Evolutionary conservation across 2,329 filamentous ascomycete species (phyloP), one percentile per base, ranked within the genome.

Genomic region (Emydomyces testavorans): DNA sequence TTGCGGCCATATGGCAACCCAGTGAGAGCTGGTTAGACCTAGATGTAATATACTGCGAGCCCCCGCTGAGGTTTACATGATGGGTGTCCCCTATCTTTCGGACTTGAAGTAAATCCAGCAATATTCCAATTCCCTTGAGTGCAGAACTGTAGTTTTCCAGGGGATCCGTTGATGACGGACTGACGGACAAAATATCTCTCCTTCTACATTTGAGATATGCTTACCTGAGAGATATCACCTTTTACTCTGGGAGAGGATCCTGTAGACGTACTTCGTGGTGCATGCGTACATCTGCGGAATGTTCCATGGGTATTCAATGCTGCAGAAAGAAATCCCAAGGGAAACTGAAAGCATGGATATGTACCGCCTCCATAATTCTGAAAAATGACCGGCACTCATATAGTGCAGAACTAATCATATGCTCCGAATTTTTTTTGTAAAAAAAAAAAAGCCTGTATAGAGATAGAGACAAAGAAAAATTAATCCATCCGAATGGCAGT

Each of bases 391-490:
- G 24, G 45, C 45, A 47, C 45, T 40, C 26, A 26, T 16, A 24
- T 18, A 37, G 45, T 39, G 35, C 35, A 38, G 34, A 24, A 32
- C 18, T 47, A 46, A 46, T 38, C 26, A 40, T 32, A 28, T n/a
- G 21, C 26, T 40, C 37, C 45, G 35, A 40, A 47, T 34, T 47
- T n/a, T n/a, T n/a, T n/a, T n/a, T n/a, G n/a, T n/a, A n/a, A n/a
- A n/a, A n/a, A 47, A 47, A 47, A 31, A 37, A 26, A 40, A 20
- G 24, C 16, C n/a, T 24, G n/a, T 39, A 24, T 37, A 32, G 13
- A 3, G 28, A 40, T 15, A 46, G 32, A 38, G 36, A 40, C 28
- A 8, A 40, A 47, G 28, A 26, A 35, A 21, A 32, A 32, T 38
- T 21, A 39, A 38, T 36, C 26, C 37, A 40, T 40, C 45, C 28